Conservation (phyloP, 257 asterid genomes). For the Forsythia suspensa region DNA sequence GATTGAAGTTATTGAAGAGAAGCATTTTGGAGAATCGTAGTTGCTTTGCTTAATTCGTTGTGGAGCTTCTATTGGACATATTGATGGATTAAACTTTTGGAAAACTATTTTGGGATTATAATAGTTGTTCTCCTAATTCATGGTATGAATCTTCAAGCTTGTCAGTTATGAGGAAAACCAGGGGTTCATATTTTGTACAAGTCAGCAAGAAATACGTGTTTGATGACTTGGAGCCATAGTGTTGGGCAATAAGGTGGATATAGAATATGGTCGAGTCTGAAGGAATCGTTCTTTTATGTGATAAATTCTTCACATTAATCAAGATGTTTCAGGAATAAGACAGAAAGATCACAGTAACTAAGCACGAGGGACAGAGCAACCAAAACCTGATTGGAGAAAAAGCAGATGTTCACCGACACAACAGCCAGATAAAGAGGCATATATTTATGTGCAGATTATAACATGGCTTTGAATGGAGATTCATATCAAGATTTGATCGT, state of each 20-base stretch:
- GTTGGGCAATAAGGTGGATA: neutral
- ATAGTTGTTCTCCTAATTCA: neutral
- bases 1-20: neutral
- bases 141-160: slow-evolving; percentile 14
- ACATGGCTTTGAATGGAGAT: neutral
- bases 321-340: slow-evolving; percentile 1
- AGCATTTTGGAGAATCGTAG: neutral
- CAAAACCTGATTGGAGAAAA: neutral
- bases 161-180: slow-evolving; percentile 15
- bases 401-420: neutral
- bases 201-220: slow-evolving; percentile 3
- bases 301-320: neutral
- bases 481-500: neutral
- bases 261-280: neutral
- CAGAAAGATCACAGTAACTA: neutral
- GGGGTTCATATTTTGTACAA: slow-evolving; percentile 8
- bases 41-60: slow-evolving; percentile 1
- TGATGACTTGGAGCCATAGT: neutral
- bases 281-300: neutral
- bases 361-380: neutral
- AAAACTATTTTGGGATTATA: neutral
- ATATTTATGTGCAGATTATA: neutral
- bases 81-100: slow-evolving; percentile 2
- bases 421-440: slow-evolving; percentile 1
- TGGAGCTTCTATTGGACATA: slow-evolving; percentile 11